Evolutionary conservation across 2,329 filamentous ascomycete species (phyloP).

Genomic region (Coniochaeta sp.): DNA sequence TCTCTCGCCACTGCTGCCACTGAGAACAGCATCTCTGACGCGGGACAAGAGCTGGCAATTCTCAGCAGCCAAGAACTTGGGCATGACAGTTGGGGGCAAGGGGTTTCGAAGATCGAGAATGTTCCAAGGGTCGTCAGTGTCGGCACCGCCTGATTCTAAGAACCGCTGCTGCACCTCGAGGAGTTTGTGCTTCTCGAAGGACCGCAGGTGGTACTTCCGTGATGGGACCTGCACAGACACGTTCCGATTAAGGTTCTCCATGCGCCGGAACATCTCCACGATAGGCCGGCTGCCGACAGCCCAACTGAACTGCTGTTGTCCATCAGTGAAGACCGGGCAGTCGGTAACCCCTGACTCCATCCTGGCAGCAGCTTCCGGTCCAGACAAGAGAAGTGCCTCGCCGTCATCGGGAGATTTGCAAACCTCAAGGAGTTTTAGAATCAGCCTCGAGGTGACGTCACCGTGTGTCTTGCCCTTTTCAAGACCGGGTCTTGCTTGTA

Average conservation of each 20-base stretch:
- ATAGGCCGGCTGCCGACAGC: conserved; percentile 14
- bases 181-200: conserved; percentile 15
- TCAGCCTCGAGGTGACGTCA: not conserved
- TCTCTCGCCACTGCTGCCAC: conserved; percentile 21
- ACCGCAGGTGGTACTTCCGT: conserved; percentile 12
- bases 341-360: conserved; percentile 10
- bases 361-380: conserved; percentile 9
- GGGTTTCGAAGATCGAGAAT: conserved; percentile 20
- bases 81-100: conserved; percentile 14
- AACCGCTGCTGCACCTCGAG: conserved; percentile 15
- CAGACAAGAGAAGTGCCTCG: conserved; percentile 11
- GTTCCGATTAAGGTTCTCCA: conserved; percentile 17
- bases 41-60: conserved; percentile 21
- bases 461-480: not conserved
- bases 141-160: conserved; percentile 1
- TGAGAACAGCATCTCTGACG: conserved; percentile 24
- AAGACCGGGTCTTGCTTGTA: not conserved
- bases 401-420: not conserved
- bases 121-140: conserved; percentile 16
- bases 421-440: not conserved
- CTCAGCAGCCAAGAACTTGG: conserved; percentile 17
- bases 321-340: conserved; percentile 15
- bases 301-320: conserved; percentile 18
- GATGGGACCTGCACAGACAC: conserved; percentile 21
- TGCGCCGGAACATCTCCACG: conserved; percentile 17